Base-by-base conservation (phyloP, 1,284 basidiomycete species). In the Rhizoctonia solani region DNA sequence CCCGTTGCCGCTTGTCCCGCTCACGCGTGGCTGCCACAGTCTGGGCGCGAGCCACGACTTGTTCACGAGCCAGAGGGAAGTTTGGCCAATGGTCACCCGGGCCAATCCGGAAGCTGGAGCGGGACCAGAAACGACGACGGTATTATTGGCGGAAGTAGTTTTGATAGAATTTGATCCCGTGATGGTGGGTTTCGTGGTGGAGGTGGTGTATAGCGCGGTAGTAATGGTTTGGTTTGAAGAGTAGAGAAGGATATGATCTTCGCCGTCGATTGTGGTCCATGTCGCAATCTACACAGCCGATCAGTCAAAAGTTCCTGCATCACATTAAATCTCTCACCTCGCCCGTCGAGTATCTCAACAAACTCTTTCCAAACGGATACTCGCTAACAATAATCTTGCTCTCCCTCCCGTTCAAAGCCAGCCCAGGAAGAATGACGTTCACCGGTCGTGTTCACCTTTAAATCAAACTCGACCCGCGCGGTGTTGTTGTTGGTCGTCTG, bases 161-260 rank as follows among this genome's bases (percentile, higher is more conserved):
- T 47, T 58, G 42, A 74, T 69, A 58, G 2, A 61, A 46, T n/a
- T 71, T 69, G 44, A 21, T 6, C 9, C 71, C 11, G 66, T 52
- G 14, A 69, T 37, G 27, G 66, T 56, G 8, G 66, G 52, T 9
- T 66, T 46, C 13, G 29, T 25, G n/a, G 59, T 44, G 0, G 53
- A 42, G 58, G 73, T 39, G 30, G 58, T 75, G 25, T 74, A 70
- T 8, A 79, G 71, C 27, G 74, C 74, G 19, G 76, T 73, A 70
- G 80, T 79, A 23, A 79, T 66, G 25, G 74, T 72, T 58, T 80
- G 78, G 1, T 75, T 79, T 67, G 9, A 72, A 16, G 77, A 76
- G 66, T 81, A 81, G 8, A 78, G 72, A 1, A 81, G 70, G 29
- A 81, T 73, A 8, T 76, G 76, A 69, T 81, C 79, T 2, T 74